Evolutionary conservation across 306 rosid genomes (phyloP).

Genomic region (Hippophae gyantsensis): DNA sequence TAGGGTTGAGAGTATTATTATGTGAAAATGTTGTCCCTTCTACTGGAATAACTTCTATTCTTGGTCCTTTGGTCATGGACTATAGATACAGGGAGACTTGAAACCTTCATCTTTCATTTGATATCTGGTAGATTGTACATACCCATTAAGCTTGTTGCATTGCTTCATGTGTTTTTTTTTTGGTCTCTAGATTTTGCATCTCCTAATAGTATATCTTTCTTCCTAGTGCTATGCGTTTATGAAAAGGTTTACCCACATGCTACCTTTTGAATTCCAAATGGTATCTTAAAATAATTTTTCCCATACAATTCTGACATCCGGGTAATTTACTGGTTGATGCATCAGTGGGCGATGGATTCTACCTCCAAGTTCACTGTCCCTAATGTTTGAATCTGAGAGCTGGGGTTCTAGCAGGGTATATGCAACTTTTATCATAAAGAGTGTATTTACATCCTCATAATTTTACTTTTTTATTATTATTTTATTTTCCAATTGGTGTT

Average conservation of each 20-base stretch:
- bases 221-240: constrained; percentile 18
- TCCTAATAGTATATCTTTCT: constrained; percentile 1
- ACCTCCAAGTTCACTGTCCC: constrained; percentile 59
- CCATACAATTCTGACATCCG: constrained; percentile 76
- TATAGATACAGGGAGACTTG: no score
- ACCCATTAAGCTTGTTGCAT: no score
- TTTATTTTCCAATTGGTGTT: background rate
- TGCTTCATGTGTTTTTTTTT: no score
- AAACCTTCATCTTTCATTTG: no score
- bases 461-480: background rate
- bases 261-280: constrained; percentile 29
- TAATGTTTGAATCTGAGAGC: constrained; percentile 79
- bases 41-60: no score
- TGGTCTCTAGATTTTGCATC: background rate
- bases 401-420: constrained; percentile 70
- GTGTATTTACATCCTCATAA: background rate
- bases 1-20: no score
- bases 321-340: constrained; percentile 81
- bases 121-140: no score
- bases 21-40: no score
- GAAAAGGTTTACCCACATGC: constrained; percentile 21
- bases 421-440: constrained; percentile 14
- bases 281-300: constrained; percentile 52
- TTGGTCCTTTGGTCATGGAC: no score
- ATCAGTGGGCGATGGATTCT: constrained; percentile 93